Evolutionary conservation across 2,329 filamentous ascomycete genomes (phyloP).

Genomic region (Talaromyces verruculosus): DNA sequence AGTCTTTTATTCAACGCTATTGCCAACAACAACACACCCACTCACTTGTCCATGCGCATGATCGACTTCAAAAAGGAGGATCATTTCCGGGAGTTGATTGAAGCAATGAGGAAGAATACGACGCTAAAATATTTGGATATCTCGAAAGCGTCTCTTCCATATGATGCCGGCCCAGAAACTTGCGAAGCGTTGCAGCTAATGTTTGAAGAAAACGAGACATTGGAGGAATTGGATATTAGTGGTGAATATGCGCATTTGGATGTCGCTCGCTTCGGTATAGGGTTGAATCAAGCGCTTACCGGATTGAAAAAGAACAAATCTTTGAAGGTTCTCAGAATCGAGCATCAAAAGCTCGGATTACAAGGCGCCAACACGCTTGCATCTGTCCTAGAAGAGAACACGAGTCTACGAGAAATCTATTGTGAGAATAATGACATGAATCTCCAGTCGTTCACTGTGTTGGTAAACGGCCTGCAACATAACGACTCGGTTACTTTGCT

Average conservation of each 20-base stretch:
- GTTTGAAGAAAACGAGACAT: constrained; percentile 65
- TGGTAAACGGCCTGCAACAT: constrained; percentile 66
- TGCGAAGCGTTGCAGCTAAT: constrained; percentile 63
- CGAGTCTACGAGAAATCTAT: constrained; percentile 62
- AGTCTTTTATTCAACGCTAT: constrained; percentile 46
- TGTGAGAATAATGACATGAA: constrained; percentile 73
- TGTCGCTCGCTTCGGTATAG: constrained; percentile 66
- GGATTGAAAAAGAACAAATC: constrained; percentile 65
- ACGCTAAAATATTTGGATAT: constrained; percentile 66
- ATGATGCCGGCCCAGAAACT: constrained; percentile 66
- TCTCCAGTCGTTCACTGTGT: constrained; percentile 66
- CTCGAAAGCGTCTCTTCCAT: constrained; percentile 67
- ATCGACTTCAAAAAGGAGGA: constrained; percentile 67
- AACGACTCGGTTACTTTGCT: constrained; percentile 64
- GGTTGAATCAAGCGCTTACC: constrained; percentile 64
- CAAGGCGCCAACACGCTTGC: constrained; percentile 69
- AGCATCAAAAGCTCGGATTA: constrained; percentile 67
- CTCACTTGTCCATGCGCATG: constrained; percentile 65
- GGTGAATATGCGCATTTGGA: constrained; percentile 72
- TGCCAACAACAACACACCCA: constrained; percentile 57
- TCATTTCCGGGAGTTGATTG: constrained; percentile 62
- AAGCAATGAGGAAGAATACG: constrained; percentile 62
- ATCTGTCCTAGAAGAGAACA: constrained; percentile 66
- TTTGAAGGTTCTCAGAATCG: constrained; percentile 62
- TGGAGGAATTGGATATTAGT: constrained; percentile 68